Conservation (phyloP, 768 basidiomycete species). For the Gymnopilus junonius region DNA sequence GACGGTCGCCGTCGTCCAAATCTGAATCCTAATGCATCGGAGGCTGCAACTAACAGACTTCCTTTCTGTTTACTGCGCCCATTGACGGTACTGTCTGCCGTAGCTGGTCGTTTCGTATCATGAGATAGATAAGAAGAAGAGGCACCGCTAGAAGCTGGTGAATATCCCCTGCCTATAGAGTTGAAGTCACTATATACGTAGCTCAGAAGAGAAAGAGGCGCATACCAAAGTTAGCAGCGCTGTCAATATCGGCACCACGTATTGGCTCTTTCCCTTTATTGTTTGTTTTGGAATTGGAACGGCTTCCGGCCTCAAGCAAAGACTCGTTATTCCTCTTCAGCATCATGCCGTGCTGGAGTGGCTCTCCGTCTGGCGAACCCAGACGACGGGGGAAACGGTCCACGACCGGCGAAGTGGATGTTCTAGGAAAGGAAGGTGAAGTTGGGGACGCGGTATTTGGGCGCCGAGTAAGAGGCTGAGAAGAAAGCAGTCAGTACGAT, state of each 20-base stretch:
- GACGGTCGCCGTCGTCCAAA: constrained; percentile 50
- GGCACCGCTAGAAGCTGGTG: constrained; percentile 25
- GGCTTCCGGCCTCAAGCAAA: constrained; percentile 14
- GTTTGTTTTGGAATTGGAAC: constrained; percentile 23
- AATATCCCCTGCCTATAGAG: constrained; percentile 22
- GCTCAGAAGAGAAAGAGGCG: not conserved
- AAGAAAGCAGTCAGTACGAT: constrained; percentile 9
- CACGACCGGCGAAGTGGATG: constrained; percentile 24
- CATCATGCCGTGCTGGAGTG: constrained; percentile 19
- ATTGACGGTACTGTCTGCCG: constrained; percentile 19
- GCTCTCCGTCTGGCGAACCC: constrained; percentile 17
- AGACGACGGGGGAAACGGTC: constrained; percentile 29
- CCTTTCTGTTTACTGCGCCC: constrained; percentile 41
- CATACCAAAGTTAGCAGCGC: constrained; percentile 24
- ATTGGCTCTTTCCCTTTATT: constrained; percentile 38
- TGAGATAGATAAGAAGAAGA: constrained; percentile 18
- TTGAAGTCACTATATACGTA: not conserved
- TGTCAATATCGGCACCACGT: constrained; percentile 20
- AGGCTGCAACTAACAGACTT: constrained; percentile 56
- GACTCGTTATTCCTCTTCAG: constrained; percentile 22
- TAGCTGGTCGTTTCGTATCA: constrained; percentile 20
- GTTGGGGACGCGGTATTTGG: constrained; percentile 23
- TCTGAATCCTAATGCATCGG: constrained; percentile 53
- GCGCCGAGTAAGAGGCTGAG: constrained; percentile 21
- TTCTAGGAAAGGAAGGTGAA: constrained; percentile 25